A percentile compares a stretch with the other conserved stretches of the same genome.
Evolutionary conservation across 148 eudicot species (phyloP).

Genomic region (Simmondsia chinensis): DNA sequence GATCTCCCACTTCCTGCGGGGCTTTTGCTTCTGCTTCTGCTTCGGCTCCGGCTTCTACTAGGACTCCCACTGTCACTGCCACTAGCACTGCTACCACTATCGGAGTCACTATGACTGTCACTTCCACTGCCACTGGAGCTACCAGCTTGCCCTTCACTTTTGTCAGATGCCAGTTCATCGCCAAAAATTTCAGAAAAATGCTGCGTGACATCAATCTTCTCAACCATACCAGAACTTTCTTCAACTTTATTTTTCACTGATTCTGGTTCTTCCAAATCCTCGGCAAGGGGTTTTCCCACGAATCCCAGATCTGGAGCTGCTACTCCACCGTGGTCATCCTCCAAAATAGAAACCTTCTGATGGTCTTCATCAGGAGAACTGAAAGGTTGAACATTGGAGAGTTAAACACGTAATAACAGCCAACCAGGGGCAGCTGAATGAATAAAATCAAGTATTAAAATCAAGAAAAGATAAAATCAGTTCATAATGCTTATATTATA

Average conservation of each 20-base stretch:
- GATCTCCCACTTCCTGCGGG: conserved; percentile 62
- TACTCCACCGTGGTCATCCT: conserved; percentile 25
- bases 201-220: conserved; percentile 36
- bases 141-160: conserved; percentile 40
- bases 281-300: conserved; percentile 21
- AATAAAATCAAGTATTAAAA: too few relatives aligned
- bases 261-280: conserved; percentile 33
- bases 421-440: too few relatives aligned
- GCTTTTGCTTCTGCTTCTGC: conserved; percentile 76
- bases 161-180: conserved; percentile 53
- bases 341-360: conserved; percentile 26
- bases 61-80: too few relatives aligned
- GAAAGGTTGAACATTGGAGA: conserved; percentile 8
- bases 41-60: too few relatives aligned
- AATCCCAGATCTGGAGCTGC: conserved; percentile 20
- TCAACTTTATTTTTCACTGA: conserved; percentile 28
- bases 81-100: conserved; percentile 56
- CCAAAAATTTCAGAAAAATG: conserved; percentile 45
- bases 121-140: conserved; percentile 64
- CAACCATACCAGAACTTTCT: conserved; percentile 30
- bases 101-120: conserved; percentile 66
- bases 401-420: too few relatives aligned
- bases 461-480: too few relatives aligned
- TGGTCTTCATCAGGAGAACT: conserved; percentile 63
- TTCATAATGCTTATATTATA: too few relatives aligned